Evolutionary conservation across 2,329 filamentous ascomycete species (phyloP).

Genomic region (Cercospora citrullina): DNA sequence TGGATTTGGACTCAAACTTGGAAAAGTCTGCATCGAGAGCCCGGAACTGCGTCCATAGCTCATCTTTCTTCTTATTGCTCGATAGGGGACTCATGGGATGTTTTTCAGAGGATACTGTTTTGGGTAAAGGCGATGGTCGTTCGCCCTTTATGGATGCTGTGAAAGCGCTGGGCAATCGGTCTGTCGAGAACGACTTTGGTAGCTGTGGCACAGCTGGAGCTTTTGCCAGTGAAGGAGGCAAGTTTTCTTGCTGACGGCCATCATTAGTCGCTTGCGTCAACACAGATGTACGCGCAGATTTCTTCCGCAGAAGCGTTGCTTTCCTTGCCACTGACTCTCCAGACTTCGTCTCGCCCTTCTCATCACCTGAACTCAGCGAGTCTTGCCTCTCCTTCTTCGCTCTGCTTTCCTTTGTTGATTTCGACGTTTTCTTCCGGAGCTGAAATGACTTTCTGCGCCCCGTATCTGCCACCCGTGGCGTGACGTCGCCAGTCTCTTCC

Average conservation of each 20-base stretch:
- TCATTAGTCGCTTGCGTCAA: slow-evolving; percentile 21
- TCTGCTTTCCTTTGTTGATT: slow-evolving; percentile 20
- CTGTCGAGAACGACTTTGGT: slow-evolving; percentile 53
- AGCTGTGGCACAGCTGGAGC: slow-evolving; percentile 43
- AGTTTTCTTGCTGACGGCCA: neutral
- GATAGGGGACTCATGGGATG: slow-evolving; percentile 23
- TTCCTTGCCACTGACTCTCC: slow-evolving; percentile 20
- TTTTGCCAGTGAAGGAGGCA: slow-evolving; percentile 14
- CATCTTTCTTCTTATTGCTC: slow-evolving; percentile 61
- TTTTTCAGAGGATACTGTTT: slow-evolving; percentile 41
- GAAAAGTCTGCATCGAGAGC: slow-evolving; percentile 67
- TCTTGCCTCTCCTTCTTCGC: slow-evolving; percentile 17
- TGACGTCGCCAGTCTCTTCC: slow-evolving; percentile 3
- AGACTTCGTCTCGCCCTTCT: slow-evolving; percentile 20
- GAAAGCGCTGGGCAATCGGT: slow-evolving; percentile 44
- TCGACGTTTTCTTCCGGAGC: slow-evolving; percentile 26
- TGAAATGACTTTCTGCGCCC: slow-evolving; percentile 19
- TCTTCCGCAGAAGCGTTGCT: slow-evolving; percentile 28
- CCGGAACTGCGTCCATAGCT: slow-evolving; percentile 68
- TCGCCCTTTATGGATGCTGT: slow-evolving; percentile 39
- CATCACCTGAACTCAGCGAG: slow-evolving; percentile 20
- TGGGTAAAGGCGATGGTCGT: slow-evolving; percentile 47
- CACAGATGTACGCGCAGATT: slow-evolving; percentile 18
- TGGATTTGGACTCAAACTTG: slow-evolving; percentile 75
- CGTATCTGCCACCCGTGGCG: neutral